These are phyloP conservation scores for Colletotrichum cuscutae DNA, from an alignment of 2,329 filamentous ascomycete genomes.

Conservation along the genomic window DNA sequence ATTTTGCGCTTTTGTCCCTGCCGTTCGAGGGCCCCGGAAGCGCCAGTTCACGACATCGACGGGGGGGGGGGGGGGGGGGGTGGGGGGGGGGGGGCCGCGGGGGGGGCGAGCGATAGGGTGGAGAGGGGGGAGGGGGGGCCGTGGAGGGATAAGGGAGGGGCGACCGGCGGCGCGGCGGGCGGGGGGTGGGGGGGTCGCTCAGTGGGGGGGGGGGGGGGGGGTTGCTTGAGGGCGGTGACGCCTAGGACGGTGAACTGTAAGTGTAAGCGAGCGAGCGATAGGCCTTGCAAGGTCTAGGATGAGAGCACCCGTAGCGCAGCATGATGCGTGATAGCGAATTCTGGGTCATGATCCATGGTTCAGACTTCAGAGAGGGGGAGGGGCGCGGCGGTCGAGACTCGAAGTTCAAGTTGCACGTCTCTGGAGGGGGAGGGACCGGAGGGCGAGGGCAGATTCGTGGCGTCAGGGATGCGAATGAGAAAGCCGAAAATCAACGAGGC, in stretches of 20 bases:
- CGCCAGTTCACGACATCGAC: background rate
- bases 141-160: no score
- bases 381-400: background rate
- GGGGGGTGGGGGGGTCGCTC: no score
- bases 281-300: background rate
- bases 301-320: background rate
- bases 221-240: conserved; percentile 17
- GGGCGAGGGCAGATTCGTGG: background rate
- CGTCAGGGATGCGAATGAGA: background rate
- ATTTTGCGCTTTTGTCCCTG: background rate
- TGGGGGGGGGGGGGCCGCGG: no score
- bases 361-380: background rate
- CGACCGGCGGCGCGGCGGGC: no score
- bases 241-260: background rate
- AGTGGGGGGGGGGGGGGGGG: background rate
- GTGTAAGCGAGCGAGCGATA: conserved; percentile 3
- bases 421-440: conserved; percentile 1
- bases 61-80: background rate
- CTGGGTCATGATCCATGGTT: background rate
- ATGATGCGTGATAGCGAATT: background rate
- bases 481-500: conserved; percentile 5
- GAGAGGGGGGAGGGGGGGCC: no score
- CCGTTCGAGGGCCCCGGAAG: background rate
- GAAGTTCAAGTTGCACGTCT: background rate
- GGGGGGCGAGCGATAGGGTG: no score